A percentile compares a stretch with the other conserved stretches of the same genome.
Conservation (phyloP, 345 rosid genomes). For the Pelargonium nanum region DNA sequence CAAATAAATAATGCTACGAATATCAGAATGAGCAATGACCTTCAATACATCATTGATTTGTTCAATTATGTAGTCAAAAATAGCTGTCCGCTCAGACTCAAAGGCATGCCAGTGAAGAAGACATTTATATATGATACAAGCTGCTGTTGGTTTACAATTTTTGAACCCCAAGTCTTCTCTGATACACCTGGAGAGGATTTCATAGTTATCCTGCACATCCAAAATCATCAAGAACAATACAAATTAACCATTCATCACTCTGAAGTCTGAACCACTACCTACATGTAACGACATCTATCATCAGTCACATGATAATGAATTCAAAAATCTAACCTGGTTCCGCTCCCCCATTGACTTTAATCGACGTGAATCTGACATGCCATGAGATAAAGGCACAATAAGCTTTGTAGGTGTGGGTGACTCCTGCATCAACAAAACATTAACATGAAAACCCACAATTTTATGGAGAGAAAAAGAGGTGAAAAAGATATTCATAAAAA, state of each 20-base stretch:
- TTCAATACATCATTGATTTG: constrained; percentile 76
- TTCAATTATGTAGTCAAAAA: constrained; percentile 82
- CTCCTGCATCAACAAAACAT: constrained; percentile 41
- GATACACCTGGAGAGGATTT: constrained; percentile 74
- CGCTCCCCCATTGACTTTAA: constrained; percentile 74
- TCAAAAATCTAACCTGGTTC: constrained; percentile 41
- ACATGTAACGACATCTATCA: no score
- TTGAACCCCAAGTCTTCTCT: constrained; percentile 73
- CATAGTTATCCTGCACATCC: constrained; percentile 66
- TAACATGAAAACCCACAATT: no score
- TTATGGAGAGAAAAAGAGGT: not conserved
- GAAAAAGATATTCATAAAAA: not conserved
- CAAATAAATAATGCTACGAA: not conserved
- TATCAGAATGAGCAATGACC: constrained; percentile 24
- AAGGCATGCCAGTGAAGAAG: constrained; percentile 93
- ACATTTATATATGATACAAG: constrained; percentile 77
- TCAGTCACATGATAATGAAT: constrained; percentile 2
- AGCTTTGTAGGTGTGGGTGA: constrained; percentile 86
- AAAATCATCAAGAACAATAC: constrained; percentile 5
- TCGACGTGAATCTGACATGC: constrained; percentile 69
- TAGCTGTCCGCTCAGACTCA: constrained; percentile 80
- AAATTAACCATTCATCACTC: not conserved
- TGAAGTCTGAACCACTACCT: not conserved
- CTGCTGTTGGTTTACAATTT: constrained; percentile 79
- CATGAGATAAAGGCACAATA: constrained; percentile 45